A percentile compares a stretch with the other conserved stretches of the same genome.
Conservation (phyloP, 306 rosid species). For the Gastrolobium villosum region DNA sequence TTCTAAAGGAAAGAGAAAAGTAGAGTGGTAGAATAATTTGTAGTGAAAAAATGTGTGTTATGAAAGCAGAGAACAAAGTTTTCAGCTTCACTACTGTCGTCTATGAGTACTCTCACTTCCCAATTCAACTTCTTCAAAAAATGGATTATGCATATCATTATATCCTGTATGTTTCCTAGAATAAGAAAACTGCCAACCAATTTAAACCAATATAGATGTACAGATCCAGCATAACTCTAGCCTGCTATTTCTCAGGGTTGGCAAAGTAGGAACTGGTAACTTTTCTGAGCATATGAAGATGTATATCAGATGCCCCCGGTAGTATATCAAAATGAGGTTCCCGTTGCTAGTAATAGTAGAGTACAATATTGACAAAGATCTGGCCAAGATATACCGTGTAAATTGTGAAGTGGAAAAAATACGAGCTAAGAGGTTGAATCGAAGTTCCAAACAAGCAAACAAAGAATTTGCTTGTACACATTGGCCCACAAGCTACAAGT, state of each 20-base stretch:
- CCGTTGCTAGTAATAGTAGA: conserved; percentile 36
- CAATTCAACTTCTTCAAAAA: background rate
- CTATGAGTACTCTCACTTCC: conserved; percentile 1
- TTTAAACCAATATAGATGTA: conserved; percentile 11
- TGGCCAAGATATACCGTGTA: conserved; percentile 40
- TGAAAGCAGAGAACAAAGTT: conserved; percentile 16
- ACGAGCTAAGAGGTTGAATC: conserved; percentile 26
- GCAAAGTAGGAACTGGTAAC: background rate
- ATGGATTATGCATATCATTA: background rate
- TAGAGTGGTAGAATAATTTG: background rate
- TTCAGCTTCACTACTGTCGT: conserved; percentile 10
- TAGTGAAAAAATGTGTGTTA: background rate
- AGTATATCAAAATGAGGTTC: conserved; percentile 33
- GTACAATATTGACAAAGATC: conserved; percentile 35
- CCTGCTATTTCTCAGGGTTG: conserved; percentile 28
- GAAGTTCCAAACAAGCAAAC: conserved; percentile 44
- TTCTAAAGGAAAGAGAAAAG: background rate
- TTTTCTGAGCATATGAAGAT: conserved; percentile 9
- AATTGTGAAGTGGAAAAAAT: conserved; percentile 29
- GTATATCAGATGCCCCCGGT: conserved; percentile 27
- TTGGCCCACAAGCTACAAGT: conserved; percentile 18
- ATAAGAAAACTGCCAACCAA: conserved; percentile 11
- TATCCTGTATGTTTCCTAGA: conserved; percentile 6
- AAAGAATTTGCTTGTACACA: conserved; percentile 37
- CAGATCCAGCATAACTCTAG: conserved; percentile 36